Percentiles rank a stretch among this genome's conserved stretches.
phyloP scores from a whole-genome alignment of 768 basidiomycete species.

The Harrya chromipes region DNA sequence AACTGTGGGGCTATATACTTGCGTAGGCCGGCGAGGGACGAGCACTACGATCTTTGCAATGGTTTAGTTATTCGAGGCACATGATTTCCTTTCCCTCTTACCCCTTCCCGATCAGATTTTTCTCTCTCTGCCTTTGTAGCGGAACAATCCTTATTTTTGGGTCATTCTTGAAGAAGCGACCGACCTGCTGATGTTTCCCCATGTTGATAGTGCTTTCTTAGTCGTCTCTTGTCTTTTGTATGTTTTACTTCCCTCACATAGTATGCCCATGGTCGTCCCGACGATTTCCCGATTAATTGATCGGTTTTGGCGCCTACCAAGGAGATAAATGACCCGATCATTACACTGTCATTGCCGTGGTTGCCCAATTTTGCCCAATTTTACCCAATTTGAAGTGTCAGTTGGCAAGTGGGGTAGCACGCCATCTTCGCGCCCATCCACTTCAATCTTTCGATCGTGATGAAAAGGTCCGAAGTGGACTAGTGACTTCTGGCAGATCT shows the following conservation, averaged over 20 bases:
- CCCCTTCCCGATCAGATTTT: background rate
- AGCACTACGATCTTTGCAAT: slow-evolving; percentile 15
- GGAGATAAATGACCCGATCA: slow-evolving; percentile 1
- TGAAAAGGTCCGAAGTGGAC: background rate
- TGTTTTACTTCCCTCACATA: background rate
- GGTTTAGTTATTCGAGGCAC: background rate
- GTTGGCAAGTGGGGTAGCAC: background rate
- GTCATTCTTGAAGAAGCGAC: slow-evolving; percentile 3
- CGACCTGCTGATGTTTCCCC: slow-evolving; percentile 7
- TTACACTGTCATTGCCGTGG: background rate
- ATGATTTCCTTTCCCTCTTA: background rate
- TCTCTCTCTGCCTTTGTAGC: background rate
- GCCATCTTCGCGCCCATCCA: background rate
- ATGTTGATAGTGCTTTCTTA: background rate
- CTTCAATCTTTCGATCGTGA: background rate
- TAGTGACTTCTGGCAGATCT: background rate
- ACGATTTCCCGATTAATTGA: slow-evolving; percentile 1
- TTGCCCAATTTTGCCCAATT: too few relatives aligned
- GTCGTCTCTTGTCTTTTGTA: background rate
- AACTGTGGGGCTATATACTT: slow-evolving; percentile 21
- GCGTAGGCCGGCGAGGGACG: slow-evolving; percentile 14
- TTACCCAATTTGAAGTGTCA: background rate
- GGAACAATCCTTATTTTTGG: background rate
- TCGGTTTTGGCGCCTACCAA: background rate
- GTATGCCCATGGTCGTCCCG: background rate